Base-by-base conservation (phyloP, 192 early-diverging fungal species). In the Mortierella alpina region DNA sequence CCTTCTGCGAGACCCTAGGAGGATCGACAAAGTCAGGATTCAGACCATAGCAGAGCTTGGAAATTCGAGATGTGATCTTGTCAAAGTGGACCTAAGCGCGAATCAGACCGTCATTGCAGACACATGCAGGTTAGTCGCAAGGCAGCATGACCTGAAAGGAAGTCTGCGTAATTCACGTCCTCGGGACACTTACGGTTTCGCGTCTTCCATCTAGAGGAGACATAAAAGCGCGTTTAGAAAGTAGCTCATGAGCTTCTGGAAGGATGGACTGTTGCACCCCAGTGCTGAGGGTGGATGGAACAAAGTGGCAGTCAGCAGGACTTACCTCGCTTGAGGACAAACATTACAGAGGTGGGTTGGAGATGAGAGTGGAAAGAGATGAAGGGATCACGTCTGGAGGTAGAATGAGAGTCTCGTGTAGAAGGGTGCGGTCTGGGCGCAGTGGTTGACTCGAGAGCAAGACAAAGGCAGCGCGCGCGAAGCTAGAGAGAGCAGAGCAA, bases 1-100 rank as follows among this genome's bases (percentile, higher is more conserved):
- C 95, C 93, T 98, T 98, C 75, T 97, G 95, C 20, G 97, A 91
- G 13, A 99, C 91, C 39, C 91, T 86, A 6, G 93, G 91, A 45
- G 96, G 94, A 82, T 97, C 95, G 22, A 99, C 93, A 84, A 91
- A 97, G 86, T 95, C 91, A 52, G 90, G 89, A 86, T 99, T 94
- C 72, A 99, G 89, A 40, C 95, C 95, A 86, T 97, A 93, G 84
- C 94, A 95, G 18, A 99, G 91, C 88, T 97, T 99, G 83, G 87
- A 91, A 86, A 99, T 95, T 56, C 97, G 90, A 17, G 92, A 88
- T 0, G 96, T 93, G 71, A 94, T 94, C 86, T 98, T 98, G 92
- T 98, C 97, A 80, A 98, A 98, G 74, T 93, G 91, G 51, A 98
- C 97, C 75, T 90, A 86, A 31, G 31, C 31, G 31, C 31, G 31